These are phyloP conservation scores for Paramecium octaurelia DNA, from an alignment of 73 alveolate species.

Conservation along the genomic window DNA sequence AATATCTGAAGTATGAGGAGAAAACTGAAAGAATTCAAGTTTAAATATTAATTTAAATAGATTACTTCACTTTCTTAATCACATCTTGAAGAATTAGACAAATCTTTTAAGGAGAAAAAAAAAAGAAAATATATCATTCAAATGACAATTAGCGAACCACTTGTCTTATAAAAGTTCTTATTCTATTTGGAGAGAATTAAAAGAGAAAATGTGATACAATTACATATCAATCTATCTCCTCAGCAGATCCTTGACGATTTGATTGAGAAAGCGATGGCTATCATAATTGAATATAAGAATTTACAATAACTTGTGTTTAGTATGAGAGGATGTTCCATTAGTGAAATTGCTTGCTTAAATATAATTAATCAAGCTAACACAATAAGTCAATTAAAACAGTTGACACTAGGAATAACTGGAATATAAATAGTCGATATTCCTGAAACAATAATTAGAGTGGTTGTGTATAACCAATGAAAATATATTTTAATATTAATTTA, in stretches of 20 bases:
- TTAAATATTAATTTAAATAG: not conserved
- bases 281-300: not conserved
- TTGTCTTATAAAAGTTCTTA: not conserved
- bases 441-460: not conserved
- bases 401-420: not conserved
- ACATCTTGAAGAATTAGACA: not conserved
- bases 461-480: conserved; percentile 23
- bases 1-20: not conserved
- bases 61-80: not conserved
- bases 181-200: not conserved
- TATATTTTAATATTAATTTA: not conserved
- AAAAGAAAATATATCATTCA: not conserved
- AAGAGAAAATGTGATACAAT: not conserved
- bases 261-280: not conserved
- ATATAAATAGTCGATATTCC: not conserved
- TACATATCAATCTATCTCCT: not conserved
- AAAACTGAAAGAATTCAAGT: not conserved
- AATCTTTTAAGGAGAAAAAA: not conserved
- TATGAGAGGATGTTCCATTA: not conserved
- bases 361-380: not conserved
- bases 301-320: not conserved
- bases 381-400: not conserved
- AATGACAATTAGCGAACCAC: not conserved
- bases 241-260: not conserved
- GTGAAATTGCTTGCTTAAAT: not conserved